Conservation (phyloP, 352 stramenopile genomes). For the Pythium guiyangense region DNA sequence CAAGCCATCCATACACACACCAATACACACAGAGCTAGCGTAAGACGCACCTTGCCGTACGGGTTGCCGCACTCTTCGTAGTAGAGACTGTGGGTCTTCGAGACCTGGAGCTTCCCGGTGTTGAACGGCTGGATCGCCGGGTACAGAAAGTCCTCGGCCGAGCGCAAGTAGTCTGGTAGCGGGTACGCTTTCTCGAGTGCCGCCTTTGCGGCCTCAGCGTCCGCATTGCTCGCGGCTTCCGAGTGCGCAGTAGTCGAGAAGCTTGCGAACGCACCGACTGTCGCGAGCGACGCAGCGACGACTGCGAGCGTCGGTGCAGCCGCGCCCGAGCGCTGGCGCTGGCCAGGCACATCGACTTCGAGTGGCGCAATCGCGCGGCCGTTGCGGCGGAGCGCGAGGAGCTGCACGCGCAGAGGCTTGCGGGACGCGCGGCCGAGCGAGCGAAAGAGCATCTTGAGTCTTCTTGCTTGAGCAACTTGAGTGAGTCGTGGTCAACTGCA, state of each 20-base stretch:
- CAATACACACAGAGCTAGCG: too few relatives aligned
- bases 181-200: conserved; percentile 12
- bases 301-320: conserved; percentile 5
- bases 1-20: neutral
- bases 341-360: conserved; percentile 3
- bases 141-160: conserved; percentile 72
- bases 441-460: conserved; percentile 15
- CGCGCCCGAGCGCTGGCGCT: neutral
- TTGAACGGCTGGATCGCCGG: conserved; percentile 81
- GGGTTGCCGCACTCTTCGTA: conserved; percentile 90
- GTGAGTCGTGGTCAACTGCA: neutral
- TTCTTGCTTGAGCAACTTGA: conserved; percentile 7
- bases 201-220: neutral
- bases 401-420: conserved; percentile 19
- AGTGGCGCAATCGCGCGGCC: conserved; percentile 11
- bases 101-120: conserved; percentile 76
- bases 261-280: conserved; percentile 5
- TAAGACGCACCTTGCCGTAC: conserved; percentile 44
- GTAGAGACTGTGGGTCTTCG: conserved; percentile 83
- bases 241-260: conserved; percentile 17
- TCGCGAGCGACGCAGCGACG: conserved; percentile 1
- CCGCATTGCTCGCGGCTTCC: neutral
- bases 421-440: conserved; percentile 15
- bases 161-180: conserved; percentile 33
- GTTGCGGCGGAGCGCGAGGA: conserved; percentile 11